Conservation (phyloP, 1,284 basidiomycete species). For the Cryptococcus sp. region DNA sequence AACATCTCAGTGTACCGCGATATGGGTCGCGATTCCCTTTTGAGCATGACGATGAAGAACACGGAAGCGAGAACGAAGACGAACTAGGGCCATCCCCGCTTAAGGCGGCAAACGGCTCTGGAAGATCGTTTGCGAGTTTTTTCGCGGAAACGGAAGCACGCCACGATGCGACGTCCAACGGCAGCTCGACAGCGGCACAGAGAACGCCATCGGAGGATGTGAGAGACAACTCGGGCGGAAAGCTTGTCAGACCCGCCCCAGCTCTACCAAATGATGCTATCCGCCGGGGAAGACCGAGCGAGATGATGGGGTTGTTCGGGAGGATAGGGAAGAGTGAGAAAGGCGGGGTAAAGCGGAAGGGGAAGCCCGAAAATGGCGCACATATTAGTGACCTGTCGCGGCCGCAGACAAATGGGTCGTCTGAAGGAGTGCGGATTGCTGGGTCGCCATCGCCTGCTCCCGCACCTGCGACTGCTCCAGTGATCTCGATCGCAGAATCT, state of each 20-base stretch:
- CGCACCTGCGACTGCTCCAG: too few species aligned
- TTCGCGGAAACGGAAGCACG: conserved; percentile 13
- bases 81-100: conserved; percentile 44
- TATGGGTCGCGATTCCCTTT: neutral
- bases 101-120: conserved; percentile 16
- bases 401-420: too few species aligned
- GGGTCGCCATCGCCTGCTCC: too few species aligned
- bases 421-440: too few species aligned
- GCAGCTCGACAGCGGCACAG: conserved; percentile 1
- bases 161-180: neutral
- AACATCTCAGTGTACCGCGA: too few species aligned
- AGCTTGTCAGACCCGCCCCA: neutral
- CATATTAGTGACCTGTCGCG: too few species aligned
- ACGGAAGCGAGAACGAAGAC: conserved; percentile 28
- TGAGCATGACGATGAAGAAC: conserved; percentile 5
- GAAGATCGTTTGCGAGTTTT: conserved; percentile 15
- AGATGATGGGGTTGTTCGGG: conserved; percentile 19
- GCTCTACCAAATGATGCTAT: neutral
- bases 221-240: conserved; percentile 2
- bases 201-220: neutral
- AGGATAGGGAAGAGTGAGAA: conserved; percentile 1
- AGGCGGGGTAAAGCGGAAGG: too few species aligned
- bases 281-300: conserved; percentile 6
- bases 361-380: too few species aligned
- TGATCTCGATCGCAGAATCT: too few species aligned